Percentiles rank a stretch among this genome's conserved stretches.
phyloP scores from a whole-genome alignment of 2,329 filamentous ascomycete genomes.

The Hypoxylon rubiginosum region DNA sequence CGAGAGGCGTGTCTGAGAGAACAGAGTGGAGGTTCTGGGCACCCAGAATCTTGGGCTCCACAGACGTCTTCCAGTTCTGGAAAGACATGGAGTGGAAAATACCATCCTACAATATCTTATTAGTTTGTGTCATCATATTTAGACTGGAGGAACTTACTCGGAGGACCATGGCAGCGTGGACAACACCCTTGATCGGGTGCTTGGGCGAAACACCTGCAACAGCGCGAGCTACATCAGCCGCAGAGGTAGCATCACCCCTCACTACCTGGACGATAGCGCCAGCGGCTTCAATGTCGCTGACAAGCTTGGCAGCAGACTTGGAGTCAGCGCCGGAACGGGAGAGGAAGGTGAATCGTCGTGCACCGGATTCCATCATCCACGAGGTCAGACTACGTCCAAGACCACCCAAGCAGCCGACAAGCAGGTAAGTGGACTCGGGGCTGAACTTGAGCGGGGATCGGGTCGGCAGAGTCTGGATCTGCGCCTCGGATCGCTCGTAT shows the following conservation, averaged over 20 bases:
- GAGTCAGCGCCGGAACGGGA: conserved; percentile 50
- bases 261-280: conserved; percentile 28
- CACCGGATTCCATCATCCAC: conserved; percentile 54
- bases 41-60: conserved; percentile 39
- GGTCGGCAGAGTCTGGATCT: conserved; percentile 27
- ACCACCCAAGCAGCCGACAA: conserved; percentile 56
- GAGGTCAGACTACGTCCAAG: conserved; percentile 52
- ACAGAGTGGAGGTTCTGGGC: conserved; percentile 36
- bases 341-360: conserved; percentile 52
- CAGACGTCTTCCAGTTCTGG: conserved; percentile 20
- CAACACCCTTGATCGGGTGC: conserved; percentile 42
- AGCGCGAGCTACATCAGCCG: conserved; percentile 19
- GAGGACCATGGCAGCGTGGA: conserved; percentile 48
- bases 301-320: conserved; percentile 43
- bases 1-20: conserved; percentile 28
- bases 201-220: conserved; percentile 21
- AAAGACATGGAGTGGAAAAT: conserved; percentile 34
- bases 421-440: conserved; percentile 48
- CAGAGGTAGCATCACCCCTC: conserved; percentile 30
- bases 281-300: conserved; percentile 25
- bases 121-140: conserved; percentile 7
- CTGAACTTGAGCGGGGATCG: conserved; percentile 27
- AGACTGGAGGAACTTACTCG: conserved; percentile 22
- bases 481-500: conserved; percentile 31
- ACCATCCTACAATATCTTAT: conserved; percentile 30